Conservation (phyloP, 1,284 basidiomycete species). For the Marasmius fiardii region DNA sequence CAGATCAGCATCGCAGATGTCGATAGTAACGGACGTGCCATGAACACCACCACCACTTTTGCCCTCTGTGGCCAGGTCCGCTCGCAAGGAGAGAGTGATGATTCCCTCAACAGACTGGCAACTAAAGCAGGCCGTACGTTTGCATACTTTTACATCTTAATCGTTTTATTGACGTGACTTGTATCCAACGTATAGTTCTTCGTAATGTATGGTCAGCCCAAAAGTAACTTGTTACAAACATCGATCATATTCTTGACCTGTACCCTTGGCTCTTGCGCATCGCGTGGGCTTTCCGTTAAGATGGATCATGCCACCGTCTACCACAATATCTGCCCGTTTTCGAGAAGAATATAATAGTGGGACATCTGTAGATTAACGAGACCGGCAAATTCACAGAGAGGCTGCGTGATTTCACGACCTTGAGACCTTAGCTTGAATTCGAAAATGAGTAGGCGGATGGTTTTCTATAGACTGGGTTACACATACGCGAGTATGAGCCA, state of each 20-base stretch:
- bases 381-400: no score
- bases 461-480: no score
- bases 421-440: no score
- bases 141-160: constrained; percentile 6
- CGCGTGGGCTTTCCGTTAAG: constrained; percentile 9
- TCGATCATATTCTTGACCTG: constrained; percentile 9
- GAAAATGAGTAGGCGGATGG: no score
- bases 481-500: no score
- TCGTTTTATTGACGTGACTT: constrained; percentile 5
- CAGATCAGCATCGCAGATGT: constrained; percentile 96
- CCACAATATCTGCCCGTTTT: no score
- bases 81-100: constrained; percentile 94
- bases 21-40: constrained; percentile 88
- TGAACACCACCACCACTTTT: constrained; percentile 87
- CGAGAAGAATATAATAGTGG: no score
- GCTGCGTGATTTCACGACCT: no score
- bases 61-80: constrained; percentile 94
- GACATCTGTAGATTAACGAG: no score
- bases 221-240: constrained; percentile 49
- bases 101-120: constrained; percentile 95
- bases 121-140: constrained; percentile 93
- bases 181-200: constrained; percentile 47
- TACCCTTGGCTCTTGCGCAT: no score
- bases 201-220: constrained; percentile 76
- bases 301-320: constrained; percentile 2